Base-by-base conservation (phyloP, 345 rosid species). In the Arabis alpina region DNA sequence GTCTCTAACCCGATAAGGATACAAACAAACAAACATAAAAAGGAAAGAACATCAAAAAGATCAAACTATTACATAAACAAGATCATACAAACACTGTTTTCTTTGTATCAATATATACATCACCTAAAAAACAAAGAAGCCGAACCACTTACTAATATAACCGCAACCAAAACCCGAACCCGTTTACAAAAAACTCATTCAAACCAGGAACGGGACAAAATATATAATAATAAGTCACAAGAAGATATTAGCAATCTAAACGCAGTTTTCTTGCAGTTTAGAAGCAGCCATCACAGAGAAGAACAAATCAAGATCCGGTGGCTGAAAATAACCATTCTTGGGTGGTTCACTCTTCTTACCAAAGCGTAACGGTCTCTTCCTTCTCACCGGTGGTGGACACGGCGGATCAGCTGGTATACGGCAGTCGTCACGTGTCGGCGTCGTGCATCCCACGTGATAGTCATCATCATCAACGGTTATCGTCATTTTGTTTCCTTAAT, bases 371-470 rank as follows among this genome's bases (percentile, higher is more conserved):
- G 64, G 7, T 15, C 75, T 71, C 74, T 81, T 90, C 89, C 82
- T 90, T 80, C 66, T 84, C 14, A 92, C 83, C 2, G 92, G 83
- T 0, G 94, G 90, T 0, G 92, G 94, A 66, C 85, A 84, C 27
- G 72, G 71, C 10, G 70, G 57, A 8, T 61, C 40, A 8, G 71
- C 78, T 60, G 81, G 83, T 24, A 81, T 84, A 16, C 63, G 72
- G 52, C 74, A 81, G 1, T 67, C 83, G 3, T 70, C 71, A 62
- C 72, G 81, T 40, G 74, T 82, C 13, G 97, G 97, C 6, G 92
- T 90, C 58, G 54, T 80, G 65, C 85, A 88, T 32, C 64, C 85
- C 55, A 79, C 82, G 1, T 69, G 78, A 12, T 52, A 64, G 14
- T 71, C 71, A 12, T 36, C 76, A 49, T 62, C 61, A 55, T 62